Evolutionary conservation across 495 filamentous ascomycete genomes (phyloP), one percentile per base, ranked within the genome.

Genomic region (Penicillium turbatum): DNA sequence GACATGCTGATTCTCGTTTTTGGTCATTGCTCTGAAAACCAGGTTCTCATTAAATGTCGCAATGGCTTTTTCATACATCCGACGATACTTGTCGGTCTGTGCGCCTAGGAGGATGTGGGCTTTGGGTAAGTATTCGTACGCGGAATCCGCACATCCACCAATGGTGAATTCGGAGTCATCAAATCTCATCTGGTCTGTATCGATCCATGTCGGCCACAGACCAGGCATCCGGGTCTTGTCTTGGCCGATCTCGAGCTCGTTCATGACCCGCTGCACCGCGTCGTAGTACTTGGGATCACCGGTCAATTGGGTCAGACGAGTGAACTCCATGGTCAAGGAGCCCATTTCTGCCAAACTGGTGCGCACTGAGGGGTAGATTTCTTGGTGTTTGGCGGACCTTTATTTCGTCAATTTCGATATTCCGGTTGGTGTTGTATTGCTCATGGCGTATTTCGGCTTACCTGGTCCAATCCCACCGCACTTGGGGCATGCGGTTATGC

Each of bases 81-180:
- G 80, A 38, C 77, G 77, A 64, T 96, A 95, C 66, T 95, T 88
- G 15, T 85, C 78, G 21, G 81, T 86, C 43, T 83, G 75, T 2
- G 86, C 93, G 46, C 91, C 92, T 8, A 97, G 79, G 12, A 99
- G 79, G 40, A 83, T 76, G 57, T 84, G 70, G 56, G 79, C 71
- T 64, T 98, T 99, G n/a, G 95, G 88, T 39, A 99, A 82, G 68
- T 99, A 99, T 65, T 99, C 93, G 66, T 97, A 97, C 0, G 88
- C 81, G 5, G 90, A 96, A 66, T 99, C 93, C 40, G 92, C 88
- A 75, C 86, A 86, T 46, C 87, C 91, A 26, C 93, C 93, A 51
- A 97, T 83, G 0, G 83, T 86, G 60, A 85, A 97, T 35, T 75
- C 71, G n/a, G 71, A 67, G 27, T 70, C 61, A 12, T 62, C 65